These are phyloP conservation scores for Elsinoe perseae DNA, from an alignment of 2,329 filamentous ascomycete species.

Conservation along the genomic window DNA sequence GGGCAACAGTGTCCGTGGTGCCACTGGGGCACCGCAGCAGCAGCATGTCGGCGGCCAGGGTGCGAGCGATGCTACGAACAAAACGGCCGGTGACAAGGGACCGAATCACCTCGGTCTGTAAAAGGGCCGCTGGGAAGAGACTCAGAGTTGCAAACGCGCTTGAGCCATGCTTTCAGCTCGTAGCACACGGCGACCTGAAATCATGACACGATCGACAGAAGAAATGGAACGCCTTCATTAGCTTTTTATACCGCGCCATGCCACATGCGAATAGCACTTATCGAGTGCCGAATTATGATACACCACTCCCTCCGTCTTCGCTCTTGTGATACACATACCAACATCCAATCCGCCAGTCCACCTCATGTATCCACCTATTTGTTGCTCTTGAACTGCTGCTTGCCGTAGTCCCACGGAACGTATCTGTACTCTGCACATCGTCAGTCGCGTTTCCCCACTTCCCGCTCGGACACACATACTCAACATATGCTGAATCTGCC, in stretches of 20 bases:
- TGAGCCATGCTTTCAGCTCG: no score
- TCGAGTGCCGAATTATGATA: conserved; percentile 11
- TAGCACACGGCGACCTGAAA: no score
- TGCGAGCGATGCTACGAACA: conserved; percentile 1
- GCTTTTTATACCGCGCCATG: not conserved
- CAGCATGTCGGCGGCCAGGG: not conserved
- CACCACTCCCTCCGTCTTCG: not conserved
- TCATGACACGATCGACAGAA: no score
- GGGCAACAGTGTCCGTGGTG: conserved; percentile 2
- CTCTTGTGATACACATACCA: not conserved
- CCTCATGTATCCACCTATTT: conserved; percentile 13
- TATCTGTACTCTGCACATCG: conserved; percentile 25
- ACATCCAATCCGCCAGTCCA: not conserved
- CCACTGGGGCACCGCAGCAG: not conserved
- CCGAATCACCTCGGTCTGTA: conserved; percentile 5
- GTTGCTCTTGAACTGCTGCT: conserved; percentile 31
- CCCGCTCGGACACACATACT: conserved; percentile 65
- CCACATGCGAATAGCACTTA: not conserved
- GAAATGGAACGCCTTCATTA: not conserved
- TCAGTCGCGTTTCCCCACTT: not conserved
- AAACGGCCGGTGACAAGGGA: not conserved
- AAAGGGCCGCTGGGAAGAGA: not conserved
- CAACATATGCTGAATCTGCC: conserved; percentile 99
- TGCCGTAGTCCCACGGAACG: conserved; percentile 35
- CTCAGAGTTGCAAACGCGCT: no score